Percentiles rank a stretch among this genome's conserved stretches.
Evolutionary conservation across 768 basidiomycete species (phyloP).

Genomic region (Auriscalpium orientale): DNA sequence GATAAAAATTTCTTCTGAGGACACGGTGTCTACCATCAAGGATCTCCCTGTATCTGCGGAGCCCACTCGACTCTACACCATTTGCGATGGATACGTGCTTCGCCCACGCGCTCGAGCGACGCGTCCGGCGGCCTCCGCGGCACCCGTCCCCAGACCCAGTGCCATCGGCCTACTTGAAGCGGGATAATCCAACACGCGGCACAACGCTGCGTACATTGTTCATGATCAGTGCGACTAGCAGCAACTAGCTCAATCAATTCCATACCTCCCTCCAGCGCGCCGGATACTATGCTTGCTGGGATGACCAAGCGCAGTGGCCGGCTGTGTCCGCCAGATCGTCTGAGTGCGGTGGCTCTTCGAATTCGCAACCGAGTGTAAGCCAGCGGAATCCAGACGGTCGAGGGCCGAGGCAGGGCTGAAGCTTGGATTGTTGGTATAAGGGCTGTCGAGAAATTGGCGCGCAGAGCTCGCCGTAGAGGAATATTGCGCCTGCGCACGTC

Average conservation of each 20-base stretch:
- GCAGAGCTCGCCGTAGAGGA: conserved; percentile 28
- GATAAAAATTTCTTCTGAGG: too few relatives aligned
- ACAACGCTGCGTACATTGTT: too few relatives aligned
- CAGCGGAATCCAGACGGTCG: conserved; percentile 14
- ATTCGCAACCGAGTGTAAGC: conserved; percentile 18
- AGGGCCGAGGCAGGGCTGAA: conserved; percentile 23
- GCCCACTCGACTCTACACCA: too few relatives aligned
- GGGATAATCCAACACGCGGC: too few relatives aligned
- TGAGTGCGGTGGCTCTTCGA: conserved; percentile 28
- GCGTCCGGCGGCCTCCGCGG: too few relatives aligned
- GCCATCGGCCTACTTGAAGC: too few relatives aligned
- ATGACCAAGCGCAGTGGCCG: conserved; percentile 22
- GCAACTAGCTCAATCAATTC: neutral
- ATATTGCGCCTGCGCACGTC: conserved; percentile 26
- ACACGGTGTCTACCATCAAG: too few relatives aligned
- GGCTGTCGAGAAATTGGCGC: conserved; percentile 39
- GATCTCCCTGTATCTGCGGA: too few relatives aligned
- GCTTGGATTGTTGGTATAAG: conserved; percentile 21
- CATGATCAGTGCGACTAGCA: too few relatives aligned
- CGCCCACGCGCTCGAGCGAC: too few relatives aligned
- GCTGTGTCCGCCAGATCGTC: conserved; percentile 5
- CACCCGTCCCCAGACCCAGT: too few relatives aligned
- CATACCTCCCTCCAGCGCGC: neutral
- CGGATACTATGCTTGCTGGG: conserved; percentile 8
- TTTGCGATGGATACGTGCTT: too few relatives aligned